Evolutionary conservation across 805 yeast genomes (phyloP).

Genomic region (Candida awuae): DNA sequence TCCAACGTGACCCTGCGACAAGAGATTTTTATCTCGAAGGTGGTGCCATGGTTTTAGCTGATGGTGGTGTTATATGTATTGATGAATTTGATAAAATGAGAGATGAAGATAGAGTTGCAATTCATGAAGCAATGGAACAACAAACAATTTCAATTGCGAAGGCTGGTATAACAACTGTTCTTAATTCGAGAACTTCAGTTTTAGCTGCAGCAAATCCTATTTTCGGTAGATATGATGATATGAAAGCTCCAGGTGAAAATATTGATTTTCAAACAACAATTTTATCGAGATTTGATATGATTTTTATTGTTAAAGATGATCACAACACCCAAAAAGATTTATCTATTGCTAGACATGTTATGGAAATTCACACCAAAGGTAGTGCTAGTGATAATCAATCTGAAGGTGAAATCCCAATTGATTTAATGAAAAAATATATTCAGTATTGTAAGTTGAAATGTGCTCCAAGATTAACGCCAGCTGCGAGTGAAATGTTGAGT

Average conservation of each 20-base stretch:
- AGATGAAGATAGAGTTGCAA: conserved; percentile 97
- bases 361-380: conserved; percentile 87
- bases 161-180: conserved; percentile 96
- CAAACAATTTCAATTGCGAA: conserved; percentile 98
- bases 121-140: conserved; percentile 99
- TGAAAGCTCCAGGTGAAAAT: conserved; percentile 95
- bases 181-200: conserved; percentile 93
- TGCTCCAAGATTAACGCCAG: conserved; percentile 85
- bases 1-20: conserved; percentile 82
- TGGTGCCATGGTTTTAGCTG: conserved; percentile 99
- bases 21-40: conserved; percentile 95
- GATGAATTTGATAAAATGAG: conserved; percentile 99
- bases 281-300: conserved; percentile 97
- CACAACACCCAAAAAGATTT: conserved; percentile 81
- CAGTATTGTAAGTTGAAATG: conserved; percentile 84
- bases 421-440: conserved; percentile 84
- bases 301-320: conserved; percentile 91
- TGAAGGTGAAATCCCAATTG: conserved; percentile 83
- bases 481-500: conserved; percentile 83
- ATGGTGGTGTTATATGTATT: conserved; percentile 98
- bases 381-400: conserved; percentile 37
- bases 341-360: conserved; percentile 88
- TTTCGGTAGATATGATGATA: conserved; percentile 92
- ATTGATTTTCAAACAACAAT: conserved; percentile 97
- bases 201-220: conserved; percentile 98